These are phyloP conservation scores for Exidia glandulosa DNA, from an alignment of 768 basidiomycete genomes.

Conservation along the genomic window DNA sequence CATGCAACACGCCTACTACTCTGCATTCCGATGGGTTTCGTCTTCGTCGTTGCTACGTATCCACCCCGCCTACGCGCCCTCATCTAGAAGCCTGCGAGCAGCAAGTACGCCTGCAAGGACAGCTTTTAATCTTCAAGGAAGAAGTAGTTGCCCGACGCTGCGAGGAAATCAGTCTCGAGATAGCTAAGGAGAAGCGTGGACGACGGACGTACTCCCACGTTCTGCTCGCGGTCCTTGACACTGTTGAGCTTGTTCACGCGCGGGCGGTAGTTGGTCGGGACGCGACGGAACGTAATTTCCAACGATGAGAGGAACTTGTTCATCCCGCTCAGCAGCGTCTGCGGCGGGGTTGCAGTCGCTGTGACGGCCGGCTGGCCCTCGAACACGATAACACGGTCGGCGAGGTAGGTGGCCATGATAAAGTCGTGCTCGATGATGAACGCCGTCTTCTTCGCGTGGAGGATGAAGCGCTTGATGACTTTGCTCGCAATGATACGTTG, in stretches of 20 bases:
- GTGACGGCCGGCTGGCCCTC: conserved; percentile 76
- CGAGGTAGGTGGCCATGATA: conserved; percentile 99
- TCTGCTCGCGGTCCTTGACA: conserved; percentile 83
- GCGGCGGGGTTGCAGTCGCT: conserved; percentile 90
- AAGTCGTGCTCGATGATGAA: conserved; percentile 99
- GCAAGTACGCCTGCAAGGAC: no score
- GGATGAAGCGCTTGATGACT: conserved; percentile 96
- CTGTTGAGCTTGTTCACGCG: conserved; percentile 79
- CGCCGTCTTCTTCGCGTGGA: conserved; percentile 94
- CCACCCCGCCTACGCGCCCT: no score
- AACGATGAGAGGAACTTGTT: conserved; percentile 92
- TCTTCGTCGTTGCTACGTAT: no score
- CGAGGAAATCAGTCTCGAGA: conserved; percentile 6
- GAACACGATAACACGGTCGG: conserved; percentile 92
- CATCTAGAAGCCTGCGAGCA: no score
- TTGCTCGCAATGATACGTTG: conserved; percentile 98
- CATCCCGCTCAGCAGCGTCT: conserved; percentile 92
- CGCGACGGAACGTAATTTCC: conserved; percentile 96
- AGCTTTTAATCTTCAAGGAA: conserved; percentile 90
- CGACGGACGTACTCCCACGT: conserved; percentile 41
- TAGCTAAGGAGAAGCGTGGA: no score
- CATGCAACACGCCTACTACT: no score
- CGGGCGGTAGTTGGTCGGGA: conserved; percentile 88
- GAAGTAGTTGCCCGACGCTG: conserved; percentile 80
- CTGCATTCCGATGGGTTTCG: no score